Evolutionary conservation across 2,329 filamentous ascomycete species (phyloP).

Genomic region (Calonectria leucothoes): DNA sequence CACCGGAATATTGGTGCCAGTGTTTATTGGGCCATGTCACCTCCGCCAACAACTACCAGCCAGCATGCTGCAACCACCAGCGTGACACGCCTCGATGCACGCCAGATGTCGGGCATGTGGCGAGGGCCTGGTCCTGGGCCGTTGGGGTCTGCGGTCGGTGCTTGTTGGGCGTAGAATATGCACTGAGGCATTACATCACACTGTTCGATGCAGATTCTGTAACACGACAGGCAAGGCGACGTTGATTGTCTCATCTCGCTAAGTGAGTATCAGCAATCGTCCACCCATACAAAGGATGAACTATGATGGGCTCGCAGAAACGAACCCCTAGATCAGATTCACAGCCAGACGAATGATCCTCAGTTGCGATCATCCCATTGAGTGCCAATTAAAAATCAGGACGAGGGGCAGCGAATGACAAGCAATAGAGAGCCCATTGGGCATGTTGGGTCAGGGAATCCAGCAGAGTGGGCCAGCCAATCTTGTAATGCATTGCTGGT

Average conservation of each 20-base stretch:
- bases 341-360: not conserved
- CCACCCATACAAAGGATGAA: not conserved
- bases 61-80: not conserved
- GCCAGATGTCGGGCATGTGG: not conserved
- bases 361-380: not conserved
- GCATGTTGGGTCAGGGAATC: not conserved
- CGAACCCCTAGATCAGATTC: not conserved
- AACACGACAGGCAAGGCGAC: not conserved
- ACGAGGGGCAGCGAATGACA: slow-evolving; percentile 3
- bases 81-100: not conserved
- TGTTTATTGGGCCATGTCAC: not conserved
- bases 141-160: not conserved
- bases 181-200: not conserved
- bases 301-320: not conserved
- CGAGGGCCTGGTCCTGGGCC: not conserved
- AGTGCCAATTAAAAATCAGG: not conserved
- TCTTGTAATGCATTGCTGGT: not conserved
- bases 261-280: not conserved
- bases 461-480: not conserved
- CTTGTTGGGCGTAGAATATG: not conserved
- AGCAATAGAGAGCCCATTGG: slow-evolving; percentile 1
- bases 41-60: not conserved
- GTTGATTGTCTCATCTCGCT: slow-evolving; percentile 5
- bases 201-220: not conserved
- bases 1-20: not conserved